Evolutionary conservation across 768 basidiomycete species (phyloP), one percentile per base, ranked within the genome.

Genomic region (Daedaleopsis sinensis): DNA sequence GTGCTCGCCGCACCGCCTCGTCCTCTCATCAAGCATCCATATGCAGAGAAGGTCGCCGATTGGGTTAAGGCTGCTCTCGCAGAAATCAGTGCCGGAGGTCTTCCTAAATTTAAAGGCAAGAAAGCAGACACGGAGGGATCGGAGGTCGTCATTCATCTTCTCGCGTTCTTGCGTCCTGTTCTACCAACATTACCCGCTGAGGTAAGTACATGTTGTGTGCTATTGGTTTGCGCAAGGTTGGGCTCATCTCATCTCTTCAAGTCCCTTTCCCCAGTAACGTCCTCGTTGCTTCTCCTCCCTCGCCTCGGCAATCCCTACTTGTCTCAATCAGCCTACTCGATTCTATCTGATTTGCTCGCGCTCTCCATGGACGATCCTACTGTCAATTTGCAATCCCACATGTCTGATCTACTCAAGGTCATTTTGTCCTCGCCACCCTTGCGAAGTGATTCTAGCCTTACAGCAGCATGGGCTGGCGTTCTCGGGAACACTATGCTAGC

Each of bases 291-390:
- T 7, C 79, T 84, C 23, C 85, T 98, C 36, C 94, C 96, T 19
- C 89, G 93, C 58, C 81, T 96, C 9, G 91, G 90, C 42, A 94
- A 93, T 67, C 85, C 91, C 21, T 97, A 95, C 73, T 82, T 99
- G 46, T 90, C 96, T 1, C 89, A 95, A 73, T 86, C 92, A 15
- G 82, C 91, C 35, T 98, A 96, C 72, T 87, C 90, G 42, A 83
- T 96, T 51, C 82, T 99, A 64, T 87, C 95, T 36, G 89, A 90
- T 65, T 80, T 98, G 5, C 88, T 98, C 63, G 72, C 82, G 23
- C 72, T 80, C 18, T 80, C 84, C 3, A 71, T 78, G 12, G 77
- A 81, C 52, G 85, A 86, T 49, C 80, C 79, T 7, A 78, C 80
- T 3, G 78, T 76, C 62, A 78, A 79, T 61, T 72, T 84, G 52